A percentile compares a stretch with the other conserved stretches of the same genome.
These are phyloP conservation scores for Ascochyta fabae DNA, from an alignment of 2,329 filamentous ascomycete species.

Conservation along the genomic window DNA sequence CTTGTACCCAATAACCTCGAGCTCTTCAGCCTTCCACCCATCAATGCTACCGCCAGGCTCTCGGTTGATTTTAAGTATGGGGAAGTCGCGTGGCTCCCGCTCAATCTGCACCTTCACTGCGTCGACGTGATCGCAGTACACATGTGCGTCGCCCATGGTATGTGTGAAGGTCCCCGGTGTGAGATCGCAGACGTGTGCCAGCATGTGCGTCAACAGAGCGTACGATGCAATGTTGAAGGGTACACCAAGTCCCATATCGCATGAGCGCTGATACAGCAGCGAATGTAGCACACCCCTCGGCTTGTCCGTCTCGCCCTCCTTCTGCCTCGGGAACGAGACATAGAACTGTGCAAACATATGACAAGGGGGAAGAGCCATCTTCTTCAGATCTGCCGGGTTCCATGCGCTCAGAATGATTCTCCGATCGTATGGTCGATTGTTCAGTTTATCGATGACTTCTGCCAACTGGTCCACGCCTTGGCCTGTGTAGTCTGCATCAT, in stretches of 20 bases:
- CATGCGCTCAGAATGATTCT: slow-evolving; percentile 90
- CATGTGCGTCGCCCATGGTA: slow-evolving; percentile 97
- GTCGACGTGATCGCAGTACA: slow-evolving; percentile 92
- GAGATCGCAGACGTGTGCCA: slow-evolving; percentile 85
- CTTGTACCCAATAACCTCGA: slow-evolving; percentile 85
- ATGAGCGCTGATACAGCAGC: slow-evolving; percentile 89
- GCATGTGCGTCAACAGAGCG: slow-evolving; percentile 91
- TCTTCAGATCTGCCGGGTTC: slow-evolving; percentile 85
- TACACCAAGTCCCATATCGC: slow-evolving; percentile 96
- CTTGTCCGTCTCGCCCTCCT: slow-evolving; percentile 38
- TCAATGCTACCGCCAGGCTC: slow-evolving; percentile 79
- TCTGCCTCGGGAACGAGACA: slow-evolving; percentile 70
- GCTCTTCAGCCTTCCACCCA: slow-evolving; percentile 87
- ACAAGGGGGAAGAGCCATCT: slow-evolving; percentile 92
- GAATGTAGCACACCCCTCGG: slow-evolving; percentile 78
- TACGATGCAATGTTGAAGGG: slow-evolving; percentile 98
- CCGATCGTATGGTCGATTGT: slow-evolving; percentile 83
- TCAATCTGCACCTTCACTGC: slow-evolving; percentile 81
- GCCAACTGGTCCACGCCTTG: slow-evolving; percentile 93
- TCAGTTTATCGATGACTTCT: slow-evolving; percentile 86
- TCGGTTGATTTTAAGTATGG: slow-evolving; percentile 73
- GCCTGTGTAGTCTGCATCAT: slow-evolving; percentile 78
- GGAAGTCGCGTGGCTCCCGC: slow-evolving; percentile 81
- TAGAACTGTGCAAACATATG: slow-evolving; percentile 99
- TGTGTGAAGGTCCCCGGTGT: slow-evolving; percentile 88